A percentile compares a stretch with the other conserved stretches of the same genome.
Conservation (phyloP, 1,284 basidiomycete species). For the Microbotryomycetes sp. region DNA sequence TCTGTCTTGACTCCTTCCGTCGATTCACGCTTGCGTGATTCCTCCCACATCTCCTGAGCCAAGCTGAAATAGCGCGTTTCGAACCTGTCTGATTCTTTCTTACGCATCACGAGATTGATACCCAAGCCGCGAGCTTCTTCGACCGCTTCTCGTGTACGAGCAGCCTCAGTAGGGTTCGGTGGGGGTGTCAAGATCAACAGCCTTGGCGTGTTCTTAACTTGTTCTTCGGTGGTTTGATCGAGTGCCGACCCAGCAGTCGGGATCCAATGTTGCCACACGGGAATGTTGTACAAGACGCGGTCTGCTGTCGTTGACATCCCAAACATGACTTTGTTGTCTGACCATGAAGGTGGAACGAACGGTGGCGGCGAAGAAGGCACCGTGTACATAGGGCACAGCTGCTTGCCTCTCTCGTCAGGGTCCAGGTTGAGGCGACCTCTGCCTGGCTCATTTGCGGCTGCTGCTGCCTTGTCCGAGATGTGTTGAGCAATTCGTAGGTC, state of each 20-base stretch:
- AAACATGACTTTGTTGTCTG: slow-evolving; percentile 31
- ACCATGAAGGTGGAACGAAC: slow-evolving; percentile 4
- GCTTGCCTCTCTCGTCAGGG: slow-evolving; percentile 17
- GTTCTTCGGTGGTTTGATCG: background rate
- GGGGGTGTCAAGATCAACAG: slow-evolving; percentile 32
- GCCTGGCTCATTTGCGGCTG: background rate
- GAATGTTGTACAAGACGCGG: slow-evolving; percentile 34
- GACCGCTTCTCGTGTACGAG: slow-evolving; percentile 27
- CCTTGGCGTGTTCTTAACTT: slow-evolving; percentile 8
- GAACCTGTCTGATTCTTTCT: slow-evolving; percentile 27
- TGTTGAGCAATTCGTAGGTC: slow-evolving; percentile 29
- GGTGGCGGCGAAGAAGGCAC: slow-evolving; percentile 19
- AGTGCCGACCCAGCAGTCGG: slow-evolving; percentile 12
- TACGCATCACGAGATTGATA: slow-evolving; percentile 29
- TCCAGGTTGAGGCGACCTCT: background rate
- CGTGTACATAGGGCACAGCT: slow-evolving; percentile 15
- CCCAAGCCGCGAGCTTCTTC: slow-evolving; percentile 32
- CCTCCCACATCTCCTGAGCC: slow-evolving; percentile 32
- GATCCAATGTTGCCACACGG: slow-evolving; percentile 36
- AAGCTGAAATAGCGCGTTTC: slow-evolving; percentile 35
- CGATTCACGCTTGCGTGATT: slow-evolving; percentile 13
- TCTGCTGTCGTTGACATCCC: slow-evolving; percentile 36
- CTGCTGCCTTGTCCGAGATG: background rate
- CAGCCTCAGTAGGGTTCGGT: slow-evolving; percentile 28
- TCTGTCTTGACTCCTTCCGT: slow-evolving; percentile 26